A percentile compares a stretch with the other conserved stretches of the same genome.
Evolutionary conservation across 306 rosid species (phyloP).

Genomic region (Castanopsis chinensis): DNA sequence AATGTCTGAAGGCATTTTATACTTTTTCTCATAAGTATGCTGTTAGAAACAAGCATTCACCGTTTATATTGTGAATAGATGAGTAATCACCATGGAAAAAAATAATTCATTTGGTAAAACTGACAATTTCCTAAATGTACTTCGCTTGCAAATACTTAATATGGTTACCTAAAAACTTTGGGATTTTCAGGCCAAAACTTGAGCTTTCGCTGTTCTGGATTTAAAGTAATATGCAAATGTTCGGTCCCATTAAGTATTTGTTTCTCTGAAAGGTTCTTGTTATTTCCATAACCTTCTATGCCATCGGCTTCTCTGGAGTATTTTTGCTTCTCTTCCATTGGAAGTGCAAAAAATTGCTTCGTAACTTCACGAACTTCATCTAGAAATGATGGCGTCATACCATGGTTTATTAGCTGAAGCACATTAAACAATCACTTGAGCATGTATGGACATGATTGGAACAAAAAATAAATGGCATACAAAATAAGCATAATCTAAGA

Average conservation of each 20-base stretch:
- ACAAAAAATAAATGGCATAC: too few species aligned
- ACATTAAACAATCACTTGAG: too few species aligned
- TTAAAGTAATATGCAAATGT: constrained; percentile 42
- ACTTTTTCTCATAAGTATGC: too few species aligned
- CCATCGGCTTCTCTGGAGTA: constrained; percentile 27
- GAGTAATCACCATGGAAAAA: too few species aligned
- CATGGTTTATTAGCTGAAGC: constrained; percentile 45
- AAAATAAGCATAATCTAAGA: too few species aligned
- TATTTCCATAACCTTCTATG: constrained; percentile 62
- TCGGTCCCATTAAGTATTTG: constrained; percentile 74
- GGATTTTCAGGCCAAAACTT: constrained; percentile 62
- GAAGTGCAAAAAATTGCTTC: constrained; percentile 41
- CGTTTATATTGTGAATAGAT: too few species aligned
- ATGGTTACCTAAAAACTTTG: constrained; percentile 44
- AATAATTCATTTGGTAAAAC: neutral
- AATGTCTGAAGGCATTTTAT: neutral
- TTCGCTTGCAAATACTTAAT: neutral
- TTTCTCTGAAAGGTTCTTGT: constrained; percentile 27
- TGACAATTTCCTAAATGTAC: neutral
- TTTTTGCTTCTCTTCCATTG: constrained; percentile 46
- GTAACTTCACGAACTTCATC: constrained; percentile 32
- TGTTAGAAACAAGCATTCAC: too few species aligned
- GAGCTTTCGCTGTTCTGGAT: constrained; percentile 51
- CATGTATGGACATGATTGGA: too few species aligned
- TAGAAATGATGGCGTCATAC: constrained; percentile 25